A percentile compares a stretch with the other conserved stretches of the same genome.
Evolutionary conservation across 257 asterid species (phyloP).

Genomic region (Pogostemon cablin): DNA sequence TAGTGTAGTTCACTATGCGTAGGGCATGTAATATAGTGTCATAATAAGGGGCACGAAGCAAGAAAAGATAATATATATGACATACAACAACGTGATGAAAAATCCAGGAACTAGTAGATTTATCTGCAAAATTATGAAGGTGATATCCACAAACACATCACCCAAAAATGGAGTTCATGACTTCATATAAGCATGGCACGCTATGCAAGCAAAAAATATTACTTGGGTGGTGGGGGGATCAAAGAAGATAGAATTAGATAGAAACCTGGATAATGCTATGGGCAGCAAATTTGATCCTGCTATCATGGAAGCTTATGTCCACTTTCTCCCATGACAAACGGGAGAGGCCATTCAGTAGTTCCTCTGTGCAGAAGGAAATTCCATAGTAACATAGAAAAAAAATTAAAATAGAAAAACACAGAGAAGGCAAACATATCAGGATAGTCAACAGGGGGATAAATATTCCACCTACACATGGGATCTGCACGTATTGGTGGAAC

Average conservation of each 20-base stretch:
- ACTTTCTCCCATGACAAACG: conserved; percentile 97
- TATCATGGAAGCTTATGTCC: conserved; percentile 88
- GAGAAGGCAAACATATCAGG: background rate
- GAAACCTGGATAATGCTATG: conserved; percentile 93
- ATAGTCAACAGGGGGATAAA: background rate
- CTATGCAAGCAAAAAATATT: too few species aligned
- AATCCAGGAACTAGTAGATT: too few species aligned
- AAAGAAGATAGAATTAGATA: conserved; percentile 11
- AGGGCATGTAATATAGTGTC: too few species aligned
- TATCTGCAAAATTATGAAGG: too few species aligned
- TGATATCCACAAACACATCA: too few species aligned
- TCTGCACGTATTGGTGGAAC: background rate
- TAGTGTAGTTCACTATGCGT: too few species aligned
- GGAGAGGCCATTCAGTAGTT: conserved; percentile 76
- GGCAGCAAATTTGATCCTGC: conserved; percentile 82
- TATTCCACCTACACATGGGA: background rate
- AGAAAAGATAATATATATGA: too few species aligned
- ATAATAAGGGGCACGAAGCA: too few species aligned
- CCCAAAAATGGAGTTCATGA: too few species aligned
- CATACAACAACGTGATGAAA: too few species aligned
- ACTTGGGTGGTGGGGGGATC: background rate
- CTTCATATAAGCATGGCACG: too few species aligned
- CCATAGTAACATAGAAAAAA: conserved; percentile 12
- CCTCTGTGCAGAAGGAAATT: conserved; percentile 50
- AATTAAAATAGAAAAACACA: background rate